Evolutionary conservation across 2,329 filamentous ascomycete genomes (phyloP).

Genomic region (Xylaria multiplex): DNA sequence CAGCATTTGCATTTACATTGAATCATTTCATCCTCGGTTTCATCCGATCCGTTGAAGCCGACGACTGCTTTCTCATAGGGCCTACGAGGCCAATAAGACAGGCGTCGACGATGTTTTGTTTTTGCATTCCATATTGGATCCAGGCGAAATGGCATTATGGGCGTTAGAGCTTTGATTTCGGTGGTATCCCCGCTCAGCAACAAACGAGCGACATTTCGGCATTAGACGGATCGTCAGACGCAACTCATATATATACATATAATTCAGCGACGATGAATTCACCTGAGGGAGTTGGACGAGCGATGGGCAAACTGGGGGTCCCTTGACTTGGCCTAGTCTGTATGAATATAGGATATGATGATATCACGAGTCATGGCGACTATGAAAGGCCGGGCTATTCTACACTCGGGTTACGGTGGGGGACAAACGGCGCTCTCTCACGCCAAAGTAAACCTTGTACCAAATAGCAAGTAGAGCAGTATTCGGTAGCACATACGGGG

Average conservation of each 20-base stretch:
- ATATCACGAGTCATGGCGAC: conserved; percentile 8
- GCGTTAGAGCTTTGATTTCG: conserved; percentile 24
- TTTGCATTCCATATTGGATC: conserved; percentile 27
- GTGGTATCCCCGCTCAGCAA: conserved; percentile 8
- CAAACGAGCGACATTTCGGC: conserved; percentile 3
- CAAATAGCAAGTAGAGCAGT: neutral
- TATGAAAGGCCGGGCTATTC: neutral
- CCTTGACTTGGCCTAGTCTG: conserved; percentile 16
- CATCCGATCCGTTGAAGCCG: neutral
- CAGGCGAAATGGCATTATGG: conserved; percentile 22
- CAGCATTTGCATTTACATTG: conserved; percentile 25
- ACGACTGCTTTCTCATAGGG: neutral
- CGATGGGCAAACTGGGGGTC: neutral
- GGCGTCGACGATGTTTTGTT: conserved; percentile 19
- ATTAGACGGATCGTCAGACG: conserved; percentile 15
- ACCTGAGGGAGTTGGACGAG: neutral
- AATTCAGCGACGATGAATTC: conserved; percentile 1
- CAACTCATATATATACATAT: conserved; percentile 4
- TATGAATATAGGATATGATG: conserved; percentile 15
- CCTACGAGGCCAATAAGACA: conserved; percentile 4
- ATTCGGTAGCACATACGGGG: neutral
- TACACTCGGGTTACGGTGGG: neutral
- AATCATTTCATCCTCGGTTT: conserved; percentile 9
- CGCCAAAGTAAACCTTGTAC: neutral
- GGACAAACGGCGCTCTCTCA: neutral